Base-by-base conservation (phyloP, 768 basidiomycete species). In the Collybiopsis luxurians region DNA sequence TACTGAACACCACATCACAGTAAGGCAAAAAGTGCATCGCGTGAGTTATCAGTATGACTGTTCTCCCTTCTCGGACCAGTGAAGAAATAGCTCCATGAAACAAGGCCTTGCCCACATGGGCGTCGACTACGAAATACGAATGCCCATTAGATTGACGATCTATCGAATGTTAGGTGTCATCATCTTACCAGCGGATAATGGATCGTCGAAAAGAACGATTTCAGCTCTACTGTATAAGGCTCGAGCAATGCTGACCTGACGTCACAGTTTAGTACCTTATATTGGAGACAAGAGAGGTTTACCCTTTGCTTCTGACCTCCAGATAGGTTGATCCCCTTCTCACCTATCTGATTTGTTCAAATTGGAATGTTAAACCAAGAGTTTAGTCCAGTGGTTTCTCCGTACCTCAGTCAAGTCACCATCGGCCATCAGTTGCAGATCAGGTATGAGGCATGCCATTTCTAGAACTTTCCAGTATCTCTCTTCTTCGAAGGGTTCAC, bases 401-500 rank as follows among this genome's bases (percentile, higher is more conserved):
- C 73, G 39, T 58, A 86, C 86, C 74, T 89, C 87, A 0, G 87
- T 90, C 58, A 86, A 62, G 66, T 91, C 89, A 13, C 87, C 87
- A 66, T 87, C 84, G 1, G 84, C 78, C 2, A 91, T 73, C 19
- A 86, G 70, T 49, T 85, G 79, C 5, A 90, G 67, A 67, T 91
- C 89, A 2, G 83, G 76, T 17, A 85, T 61, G n/a, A 91, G 74
- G 47, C 79, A 85, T 0, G 86, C 76, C 48, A 79, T 74, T 59
- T 81, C 76, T 26, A 90, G 73, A 13, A 79, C 81, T 24, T 72
- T 67, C 87, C 87, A 89, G 60, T 89, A 91, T 54, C 78, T 72
- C 6, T 80, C 80, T 64, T 85, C 83, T 21, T 89, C 81, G 60
- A 77, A 89, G 0, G 79, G 72, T 62, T 78, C 80, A 2, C 88